A percentile compares a stretch with the other conserved stretches of the same genome.
Evolutionary conservation across 768 basidiomycete genomes (phyloP).

Genomic region (Sutorius australiensis): DNA sequence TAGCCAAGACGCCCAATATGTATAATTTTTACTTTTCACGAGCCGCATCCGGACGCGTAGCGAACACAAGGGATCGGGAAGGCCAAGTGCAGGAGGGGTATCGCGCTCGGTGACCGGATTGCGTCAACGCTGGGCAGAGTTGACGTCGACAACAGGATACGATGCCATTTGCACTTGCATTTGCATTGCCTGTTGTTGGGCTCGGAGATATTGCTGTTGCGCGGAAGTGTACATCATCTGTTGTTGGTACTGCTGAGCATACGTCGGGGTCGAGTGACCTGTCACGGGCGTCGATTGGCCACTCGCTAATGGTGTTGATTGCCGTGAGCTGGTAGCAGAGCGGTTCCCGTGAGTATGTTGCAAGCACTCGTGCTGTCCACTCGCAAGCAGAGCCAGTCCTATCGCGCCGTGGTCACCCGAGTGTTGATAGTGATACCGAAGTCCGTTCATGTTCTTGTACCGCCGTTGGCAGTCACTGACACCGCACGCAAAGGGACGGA

Average conservation of each 20-base stretch:
- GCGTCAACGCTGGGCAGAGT: constrained; percentile 15
- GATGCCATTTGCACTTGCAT: constrained; percentile 26
- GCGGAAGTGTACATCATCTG: constrained; percentile 37
- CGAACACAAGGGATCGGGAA: background rate
- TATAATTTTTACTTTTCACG: constrained; percentile 35
- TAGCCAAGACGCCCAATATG: constrained; percentile 34
- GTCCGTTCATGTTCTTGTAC: constrained; percentile 99
- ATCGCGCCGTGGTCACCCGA: constrained; percentile 92
- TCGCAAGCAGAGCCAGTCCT: constrained; percentile 79
- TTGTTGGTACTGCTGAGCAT: constrained; percentile 34
- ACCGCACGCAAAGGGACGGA: constrained; percentile 85
- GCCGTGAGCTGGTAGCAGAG: constrained; percentile 31
- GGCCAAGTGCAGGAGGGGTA: constrained; percentile 8
- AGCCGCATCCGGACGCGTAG: background rate
- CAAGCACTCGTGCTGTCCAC: constrained; percentile 61
- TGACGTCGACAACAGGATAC: constrained; percentile 17
- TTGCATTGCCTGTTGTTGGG: constrained; percentile 33
- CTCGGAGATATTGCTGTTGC: constrained; percentile 36
- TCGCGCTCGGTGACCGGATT: constrained; percentile 1
- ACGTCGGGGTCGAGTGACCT: constrained; percentile 29
- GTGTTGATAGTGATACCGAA: constrained; percentile 96
- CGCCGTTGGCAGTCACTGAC: constrained; percentile 82
- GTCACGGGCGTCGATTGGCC: constrained; percentile 32
- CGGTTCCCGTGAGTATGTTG: constrained; percentile 32
- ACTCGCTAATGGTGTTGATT: constrained; percentile 31